Evolutionary conservation across 768 basidiomycete species (phyloP), one percentile per base, ranked within the genome.

Genomic region (Mycena albidolilacea): DNA sequence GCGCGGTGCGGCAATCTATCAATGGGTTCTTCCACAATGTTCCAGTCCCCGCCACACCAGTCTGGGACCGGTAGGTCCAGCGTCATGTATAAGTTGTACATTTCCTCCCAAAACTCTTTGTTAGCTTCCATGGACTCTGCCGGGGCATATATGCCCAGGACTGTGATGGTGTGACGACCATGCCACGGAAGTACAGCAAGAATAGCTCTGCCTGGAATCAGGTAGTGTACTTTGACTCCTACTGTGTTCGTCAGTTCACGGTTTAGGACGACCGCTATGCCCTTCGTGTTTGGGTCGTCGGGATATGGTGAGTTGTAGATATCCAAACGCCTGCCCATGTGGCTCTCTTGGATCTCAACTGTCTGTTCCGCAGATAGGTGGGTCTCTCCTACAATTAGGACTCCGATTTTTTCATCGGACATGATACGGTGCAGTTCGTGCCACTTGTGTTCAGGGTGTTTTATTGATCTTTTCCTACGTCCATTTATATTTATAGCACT

Each of bases 191-290:
- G 1, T 30, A 30, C 30, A 0, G 30, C 30, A 3, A 30, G 30
- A 30, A 30, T 30, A 3, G 30, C 30, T 30, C 30, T 30, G 3
- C 30, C 30, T 1, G 30, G 30, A 3, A 30, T 30, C 30, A 30
- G 3, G 30, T 30, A 30, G 3, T 30, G 30, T 30, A 30, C 3
- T 30, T 30, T 3, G 3, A 30, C 30, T 30, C 30, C 30, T 30
- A 30, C 30, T 30, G 30, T 30, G 30, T 30, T 30, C 3, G 30
- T 30, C 30, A 30, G 30, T 30, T 30, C 30, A 3, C 30, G 30
- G 50, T 79, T 78, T 7, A 78, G 35, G 0, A 75, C 62, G 3
- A 78, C 52, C 0, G 76, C 76, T 0, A 77, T 55, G 0, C 71
- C 71, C 39, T 37, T 55, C 0, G 54, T 55, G 17, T 19, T 37